Conservation (phyloP, 1,139 yeast genomes). For the Kluyveromyces sp. region DNA sequence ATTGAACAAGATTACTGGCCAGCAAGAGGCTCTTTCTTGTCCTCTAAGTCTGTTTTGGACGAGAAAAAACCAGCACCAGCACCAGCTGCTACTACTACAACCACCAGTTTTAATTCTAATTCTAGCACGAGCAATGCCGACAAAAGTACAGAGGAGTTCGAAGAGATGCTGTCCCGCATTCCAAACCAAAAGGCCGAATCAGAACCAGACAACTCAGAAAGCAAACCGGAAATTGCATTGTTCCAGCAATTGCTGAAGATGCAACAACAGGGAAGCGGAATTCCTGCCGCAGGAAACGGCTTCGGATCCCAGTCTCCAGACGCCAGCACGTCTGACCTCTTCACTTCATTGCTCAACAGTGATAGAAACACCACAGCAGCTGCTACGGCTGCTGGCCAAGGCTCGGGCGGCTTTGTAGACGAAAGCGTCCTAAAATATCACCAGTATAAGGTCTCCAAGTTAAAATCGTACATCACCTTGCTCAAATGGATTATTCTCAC, state of each 20-base stretch:
- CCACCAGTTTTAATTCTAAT: background rate
- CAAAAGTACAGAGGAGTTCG: constrained; percentile 14
- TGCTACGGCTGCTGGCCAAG: constrained; percentile 9
- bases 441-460: constrained; percentile 21
- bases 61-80: constrained; percentile 5
- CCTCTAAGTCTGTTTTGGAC: constrained; percentile 31
- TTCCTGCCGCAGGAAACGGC: background rate
- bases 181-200: constrained; percentile 7
- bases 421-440: constrained; percentile 24
- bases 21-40: constrained; percentile 28
- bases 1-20: constrained; percentile 44
- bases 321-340: constrained; percentile 21
- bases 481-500: constrained; percentile 26
- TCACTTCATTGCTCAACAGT: constrained; percentile 22
- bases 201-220: background rate
- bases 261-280: constrained; percentile 7
- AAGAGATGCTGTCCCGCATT: constrained; percentile 14
- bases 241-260: constrained; percentile 8
- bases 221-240: constrained; percentile 9
- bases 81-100: constrained; percentile 1
- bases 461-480: constrained; percentile 26
- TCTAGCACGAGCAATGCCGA: background rate
- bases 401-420: constrained; percentile 14
- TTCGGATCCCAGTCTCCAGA: background rate
- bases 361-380: constrained; percentile 3